Percentiles rank a stretch among this genome's conserved stretches.
Evolutionary conservation across 2,329 filamentous ascomycete species (phyloP).

Genomic region (Beauveria australis): DNA sequence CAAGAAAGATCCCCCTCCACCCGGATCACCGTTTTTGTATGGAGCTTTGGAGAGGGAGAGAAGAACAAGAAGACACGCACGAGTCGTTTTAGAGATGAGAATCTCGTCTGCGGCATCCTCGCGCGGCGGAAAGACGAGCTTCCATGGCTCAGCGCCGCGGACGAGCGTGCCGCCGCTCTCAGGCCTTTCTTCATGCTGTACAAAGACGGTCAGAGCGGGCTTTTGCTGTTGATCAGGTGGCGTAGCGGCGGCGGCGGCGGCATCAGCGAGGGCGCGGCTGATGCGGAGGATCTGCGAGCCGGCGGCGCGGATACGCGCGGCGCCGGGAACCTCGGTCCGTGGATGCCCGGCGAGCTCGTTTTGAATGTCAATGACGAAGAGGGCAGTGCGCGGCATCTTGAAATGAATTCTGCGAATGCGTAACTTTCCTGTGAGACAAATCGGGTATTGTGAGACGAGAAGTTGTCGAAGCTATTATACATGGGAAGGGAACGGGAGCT

Average conservation of each 20-base stretch:
- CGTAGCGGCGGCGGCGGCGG: neutral
- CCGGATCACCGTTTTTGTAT: too few species aligned
- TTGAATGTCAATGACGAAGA: constrained; percentile 28
- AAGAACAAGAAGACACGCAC: constrained; percentile 12
- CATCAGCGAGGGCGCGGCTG: constrained; percentile 15
- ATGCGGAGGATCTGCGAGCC: constrained; percentile 17
- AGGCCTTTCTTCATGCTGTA: constrained; percentile 23
- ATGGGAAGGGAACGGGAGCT: neutral
- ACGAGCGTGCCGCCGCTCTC: constrained; percentile 17
- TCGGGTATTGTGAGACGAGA: neutral
- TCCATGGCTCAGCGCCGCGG: constrained; percentile 19
- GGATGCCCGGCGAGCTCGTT: constrained; percentile 21
- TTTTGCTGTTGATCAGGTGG: neutral
- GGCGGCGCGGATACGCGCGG: constrained; percentile 18
- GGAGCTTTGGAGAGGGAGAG: too few species aligned
- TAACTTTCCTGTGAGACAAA: neutral
- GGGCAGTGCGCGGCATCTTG: constrained; percentile 14
- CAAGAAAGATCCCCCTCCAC: too few species aligned
- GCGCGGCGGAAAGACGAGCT: constrained; percentile 21
- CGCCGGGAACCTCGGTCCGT: constrained; percentile 19
- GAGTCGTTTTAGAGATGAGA: constrained; percentile 20
- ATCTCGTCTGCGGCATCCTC: constrained; percentile 16
- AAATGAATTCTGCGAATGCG: neutral
- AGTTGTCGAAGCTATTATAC: neutral
- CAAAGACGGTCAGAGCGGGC: constrained; percentile 19